These are phyloP conservation scores for Jackrogersella minutella DNA, from an alignment of 495 filamentous ascomycete genomes.

Conservation along the genomic window DNA sequence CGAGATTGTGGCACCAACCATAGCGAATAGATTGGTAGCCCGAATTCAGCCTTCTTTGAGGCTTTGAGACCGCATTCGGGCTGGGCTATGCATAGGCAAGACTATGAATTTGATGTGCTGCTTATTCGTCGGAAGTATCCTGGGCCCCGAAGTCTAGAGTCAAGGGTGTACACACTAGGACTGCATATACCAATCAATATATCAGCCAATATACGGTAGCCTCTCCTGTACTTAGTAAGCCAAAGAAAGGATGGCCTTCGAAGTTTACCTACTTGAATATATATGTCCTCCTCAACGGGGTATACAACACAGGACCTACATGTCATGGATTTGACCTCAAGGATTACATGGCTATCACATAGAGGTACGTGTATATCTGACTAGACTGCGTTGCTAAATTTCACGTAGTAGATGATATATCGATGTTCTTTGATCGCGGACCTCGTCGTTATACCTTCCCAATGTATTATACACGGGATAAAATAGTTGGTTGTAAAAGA, in stretches of 20 bases:
- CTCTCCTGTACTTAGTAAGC: conserved; percentile 32
- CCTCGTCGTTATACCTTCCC: neutral
- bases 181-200: conserved; percentile 30
- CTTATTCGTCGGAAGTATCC: conserved; percentile 6
- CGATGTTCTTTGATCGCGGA: neutral
- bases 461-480: neutral
- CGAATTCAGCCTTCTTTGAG: conserved; percentile 18
- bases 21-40: neutral
- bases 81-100: conserved; percentile 14
- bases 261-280: neutral
- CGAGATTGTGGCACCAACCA: conserved; percentile 1
- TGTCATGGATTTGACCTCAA: neutral
- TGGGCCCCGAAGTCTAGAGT: conserved; percentile 6
- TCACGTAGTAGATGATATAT: neutral
- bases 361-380: conserved; percentile 1
- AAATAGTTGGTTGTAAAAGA: neutral
- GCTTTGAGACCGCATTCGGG: conserved; percentile 16
- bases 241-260: neutral
- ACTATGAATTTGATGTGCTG: neutral
- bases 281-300: neutral
- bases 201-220: neutral
- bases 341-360: neutral
- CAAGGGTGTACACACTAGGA: conserved; percentile 5
- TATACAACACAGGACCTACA: neutral
- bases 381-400: no score